phyloP scores from a whole-genome alignment of 148 eudicot genomes.

The Nepenthes mirabilis region DNA sequence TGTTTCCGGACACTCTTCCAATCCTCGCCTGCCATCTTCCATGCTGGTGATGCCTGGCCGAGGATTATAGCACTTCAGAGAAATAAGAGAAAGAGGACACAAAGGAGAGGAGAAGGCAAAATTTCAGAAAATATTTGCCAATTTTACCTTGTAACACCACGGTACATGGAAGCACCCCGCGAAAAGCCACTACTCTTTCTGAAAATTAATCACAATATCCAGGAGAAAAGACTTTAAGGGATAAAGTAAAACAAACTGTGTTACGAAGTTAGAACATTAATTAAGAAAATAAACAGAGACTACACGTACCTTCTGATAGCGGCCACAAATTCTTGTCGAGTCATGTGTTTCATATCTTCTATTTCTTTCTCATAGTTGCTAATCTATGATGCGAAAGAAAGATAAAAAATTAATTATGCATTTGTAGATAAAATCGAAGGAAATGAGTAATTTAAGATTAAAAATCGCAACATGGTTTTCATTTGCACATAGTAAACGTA shows the following conservation, averaged over 20 bases:
- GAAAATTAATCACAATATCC: slow-evolving; percentile 4
- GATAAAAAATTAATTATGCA: too few relatives aligned
- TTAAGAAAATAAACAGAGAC: not conserved
- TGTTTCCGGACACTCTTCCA: slow-evolving; percentile 95
- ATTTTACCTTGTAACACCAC: slow-evolving; percentile 80
- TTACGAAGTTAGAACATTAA: not conserved
- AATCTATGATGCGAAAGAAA: slow-evolving; percentile 30
- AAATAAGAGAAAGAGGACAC: not conserved
- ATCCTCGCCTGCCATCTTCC: slow-evolving; percentile 99
- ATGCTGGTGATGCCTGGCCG: slow-evolving; percentile 83
- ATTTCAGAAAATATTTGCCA: not conserved
- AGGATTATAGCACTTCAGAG: not conserved
- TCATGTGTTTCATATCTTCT: slow-evolving; percentile 97
- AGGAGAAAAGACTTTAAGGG: not conserved
- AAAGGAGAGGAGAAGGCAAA: not conserved
- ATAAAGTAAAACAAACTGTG: not conserved
- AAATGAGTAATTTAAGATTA: too few relatives aligned
- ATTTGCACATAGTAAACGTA: not conserved
- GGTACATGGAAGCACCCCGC: slow-evolving; percentile 94
- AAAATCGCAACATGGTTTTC: too few relatives aligned
- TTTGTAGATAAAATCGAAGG: too few relatives aligned
- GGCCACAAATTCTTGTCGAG: slow-evolving; percentile 93
- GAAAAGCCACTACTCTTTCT: slow-evolving; percentile 99
- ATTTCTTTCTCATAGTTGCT: slow-evolving; percentile 90
- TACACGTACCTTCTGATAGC: slow-evolving; percentile 68